Conservation (phyloP, 495 filamentous ascomycete species). For the Daldinia vernicosa region DNA sequence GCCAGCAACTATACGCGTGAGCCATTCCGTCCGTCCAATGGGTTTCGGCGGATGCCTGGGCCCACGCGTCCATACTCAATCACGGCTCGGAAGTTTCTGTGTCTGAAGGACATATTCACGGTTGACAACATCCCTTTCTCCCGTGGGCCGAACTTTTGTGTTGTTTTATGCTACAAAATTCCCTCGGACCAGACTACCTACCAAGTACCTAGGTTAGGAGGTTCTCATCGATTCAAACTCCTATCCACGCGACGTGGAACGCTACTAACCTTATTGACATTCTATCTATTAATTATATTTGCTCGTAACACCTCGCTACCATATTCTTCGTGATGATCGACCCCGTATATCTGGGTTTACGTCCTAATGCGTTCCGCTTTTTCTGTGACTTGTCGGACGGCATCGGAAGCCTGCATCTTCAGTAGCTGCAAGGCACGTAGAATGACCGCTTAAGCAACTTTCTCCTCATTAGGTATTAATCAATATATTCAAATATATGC, state of each 20-base stretch:
- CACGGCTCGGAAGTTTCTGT: conserved; percentile 35
- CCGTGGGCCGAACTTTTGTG: conserved; percentile 1
- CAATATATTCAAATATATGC: conserved; percentile 2
- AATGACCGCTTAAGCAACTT: conserved; percentile 30
- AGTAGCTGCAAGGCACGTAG: conserved; percentile 38
- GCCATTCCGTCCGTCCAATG: background rate
- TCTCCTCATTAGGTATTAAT: background rate
- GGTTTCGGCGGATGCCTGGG: conserved; percentile 7
- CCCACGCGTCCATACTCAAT: conserved; percentile 11
- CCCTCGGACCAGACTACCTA: background rate
- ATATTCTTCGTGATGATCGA: background rate
- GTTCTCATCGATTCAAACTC: background rate
- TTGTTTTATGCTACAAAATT: background rate
- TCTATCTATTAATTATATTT: background rate
- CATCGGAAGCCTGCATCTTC: conserved; percentile 37
- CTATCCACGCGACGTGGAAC: background rate
- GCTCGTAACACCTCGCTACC: background rate
- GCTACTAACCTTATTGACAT: background rate
- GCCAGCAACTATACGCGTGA: conserved; percentile 33
- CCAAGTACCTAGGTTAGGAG: too few relatives aligned
- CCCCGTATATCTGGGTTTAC: background rate
- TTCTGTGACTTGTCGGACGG: conserved; percentile 33
- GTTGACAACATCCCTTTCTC: conserved; percentile 33
- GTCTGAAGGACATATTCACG: conserved; percentile 29
- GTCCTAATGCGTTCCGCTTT: conserved; percentile 10